Base-by-base conservation (phyloP, 345 rosid species). In the Rubroshorea leprosula region DNA sequence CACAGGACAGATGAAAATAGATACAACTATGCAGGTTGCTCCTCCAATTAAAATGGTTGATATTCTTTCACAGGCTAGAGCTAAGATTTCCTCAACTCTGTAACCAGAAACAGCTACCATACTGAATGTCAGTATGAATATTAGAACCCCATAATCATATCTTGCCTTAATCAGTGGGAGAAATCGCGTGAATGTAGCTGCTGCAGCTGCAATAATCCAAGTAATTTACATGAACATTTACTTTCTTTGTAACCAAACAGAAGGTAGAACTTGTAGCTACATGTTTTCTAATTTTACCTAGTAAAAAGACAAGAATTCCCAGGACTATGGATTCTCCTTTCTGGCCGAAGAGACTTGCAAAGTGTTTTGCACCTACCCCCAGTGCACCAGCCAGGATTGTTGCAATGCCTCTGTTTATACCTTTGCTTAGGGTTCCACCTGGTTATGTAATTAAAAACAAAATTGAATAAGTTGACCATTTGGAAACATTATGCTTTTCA, bases 91-190 rank as follows among this genome's bases (percentile, higher is more conserved):
- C n/a, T 82, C 61, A 0, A 72, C 73, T 47, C 83, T 68, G 57
- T 69, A 83, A 7, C 90, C 95, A 27, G 95, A 92, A 20, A 89
- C 68, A 0, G 89, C 69, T 20, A 92, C 88, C 80, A 92, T 55
- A 39, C 85, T 71, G 72, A 84, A 89, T 8, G 96, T 92, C 60
- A 92, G 51, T 61, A 89, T 83, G 67, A 92, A 92, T 67, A 92
- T 76, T 72, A 76, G 23, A 18, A 84, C 64, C 12, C 96, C 98
- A 23, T 91, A 91, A 61, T 92, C 98, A 43, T 89, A 92, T 74
- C 90, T 89, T 43, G 83, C 82, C 77, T 83, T 92, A 19, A 92
- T 68, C 60, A 19, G 47, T 9, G 98, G 98, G 21, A 83, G 75
- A 68, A 89, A 92, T 45, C 96, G 71, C 0, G 74, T 54, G 57